Evolutionary conservation across 2,329 filamentous ascomycete species (phyloP).

Genomic region (Ophiostoma himal-ulmi): DNA sequence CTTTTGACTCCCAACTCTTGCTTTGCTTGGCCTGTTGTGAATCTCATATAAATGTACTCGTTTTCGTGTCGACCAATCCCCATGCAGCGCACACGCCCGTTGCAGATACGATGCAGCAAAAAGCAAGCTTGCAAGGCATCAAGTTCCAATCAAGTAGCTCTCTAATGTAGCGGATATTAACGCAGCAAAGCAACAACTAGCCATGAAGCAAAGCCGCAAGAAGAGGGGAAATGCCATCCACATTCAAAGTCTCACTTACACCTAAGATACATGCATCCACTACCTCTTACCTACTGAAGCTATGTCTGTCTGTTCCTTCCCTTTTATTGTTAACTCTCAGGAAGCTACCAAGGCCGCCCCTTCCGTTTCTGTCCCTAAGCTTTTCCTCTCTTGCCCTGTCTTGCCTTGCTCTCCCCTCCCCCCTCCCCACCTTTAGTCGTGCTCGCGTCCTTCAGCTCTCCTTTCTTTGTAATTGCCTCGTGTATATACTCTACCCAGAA

Average conservation of each 20-base stretch:
- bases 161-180: too few relatives aligned
- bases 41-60: background rate
- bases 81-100: background rate
- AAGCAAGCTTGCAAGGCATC: background rate
- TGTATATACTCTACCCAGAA: too few relatives aligned
- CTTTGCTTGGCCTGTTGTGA: background rate
- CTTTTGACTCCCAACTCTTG: background rate
- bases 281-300: background rate
- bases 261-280: background rate
- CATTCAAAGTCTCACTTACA: background rate
- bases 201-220: background rate
- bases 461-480: background rate
- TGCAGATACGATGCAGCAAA: background rate
- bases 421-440: background rate
- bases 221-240: background rate
- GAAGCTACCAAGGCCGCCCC: conserved; percentile 6
- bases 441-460: background rate
- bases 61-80: background rate
- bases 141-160: too few relatives aligned
- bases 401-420: background rate
- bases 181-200: too few relatives aligned
- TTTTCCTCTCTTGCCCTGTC: background rate
- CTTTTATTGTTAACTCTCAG: background rate
- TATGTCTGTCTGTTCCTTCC: background rate
- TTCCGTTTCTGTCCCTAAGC: conserved; percentile 15